phyloP scores from a whole-genome alignment of 2,329 filamentous ascomycete species.

The Cercospora zeina region DNA sequence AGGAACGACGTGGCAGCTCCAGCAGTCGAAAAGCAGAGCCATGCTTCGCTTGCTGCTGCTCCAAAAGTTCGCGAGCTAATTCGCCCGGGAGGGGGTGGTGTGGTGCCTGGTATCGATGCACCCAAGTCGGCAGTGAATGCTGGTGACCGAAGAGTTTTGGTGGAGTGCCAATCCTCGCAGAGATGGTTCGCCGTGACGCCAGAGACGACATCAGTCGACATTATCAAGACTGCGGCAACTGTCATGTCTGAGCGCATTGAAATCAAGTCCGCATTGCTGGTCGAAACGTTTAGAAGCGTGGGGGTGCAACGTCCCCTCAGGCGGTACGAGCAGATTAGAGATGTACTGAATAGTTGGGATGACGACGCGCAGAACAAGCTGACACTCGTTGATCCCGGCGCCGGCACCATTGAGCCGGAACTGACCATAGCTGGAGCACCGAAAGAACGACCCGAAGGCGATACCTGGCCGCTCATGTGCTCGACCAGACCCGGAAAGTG shows the following conservation, averaged over 20 bases:
- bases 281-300: conserved; percentile 73
- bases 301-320: conserved; percentile 81
- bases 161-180: conserved; percentile 69
- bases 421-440: conserved; percentile 68
- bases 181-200: conserved; percentile 71
- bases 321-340: conserved; percentile 80
- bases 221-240: conserved; percentile 67
- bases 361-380: conserved; percentile 74
- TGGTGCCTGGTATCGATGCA: conserved; percentile 65
- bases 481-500: conserved; percentile 81
- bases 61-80: conserved; percentile 21
- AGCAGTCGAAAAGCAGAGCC: conserved; percentile 20
- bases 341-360: conserved; percentile 93
- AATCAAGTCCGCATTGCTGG: conserved; percentile 65
- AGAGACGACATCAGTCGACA: conserved; percentile 71
- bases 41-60: conserved; percentile 27
- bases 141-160: conserved; percentile 71
- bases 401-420: conserved; percentile 56
- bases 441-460: conserved; percentile 62
- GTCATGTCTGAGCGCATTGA: conserved; percentile 65
- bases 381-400: conserved; percentile 61
- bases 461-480: conserved; percentile 72
- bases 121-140: conserved; percentile 79
- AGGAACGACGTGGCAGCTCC: conserved; percentile 27
- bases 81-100: conserved; percentile 48